Evolutionary conservation across 352 stramenopile species (phyloP).

Genomic region (Phytopythium cucurbitacearum): DNA sequence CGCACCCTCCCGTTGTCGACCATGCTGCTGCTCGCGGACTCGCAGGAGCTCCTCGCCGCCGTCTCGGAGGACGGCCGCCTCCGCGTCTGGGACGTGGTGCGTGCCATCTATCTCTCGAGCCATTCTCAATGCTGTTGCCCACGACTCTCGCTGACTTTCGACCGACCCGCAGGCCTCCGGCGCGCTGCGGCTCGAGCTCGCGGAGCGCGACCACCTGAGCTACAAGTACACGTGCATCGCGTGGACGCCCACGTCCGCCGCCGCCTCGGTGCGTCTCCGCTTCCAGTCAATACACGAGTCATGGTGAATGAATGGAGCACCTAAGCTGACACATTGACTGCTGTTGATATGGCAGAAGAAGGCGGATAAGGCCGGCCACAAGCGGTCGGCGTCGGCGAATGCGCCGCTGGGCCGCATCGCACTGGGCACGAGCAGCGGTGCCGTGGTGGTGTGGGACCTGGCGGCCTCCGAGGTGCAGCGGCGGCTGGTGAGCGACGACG

Average conservation of each 20-base stretch:
- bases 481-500: conserved; percentile 44
- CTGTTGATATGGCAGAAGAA: too few species aligned
- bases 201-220: conserved; percentile 79
- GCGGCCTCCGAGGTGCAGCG: conserved; percentile 57
- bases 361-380: conserved; percentile 7
- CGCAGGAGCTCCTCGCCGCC: conserved; percentile 72
- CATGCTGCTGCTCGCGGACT: conserved; percentile 74
- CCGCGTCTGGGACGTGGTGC: conserved; percentile 78
- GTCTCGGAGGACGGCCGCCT: conserved; percentile 81
- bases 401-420: conserved; percentile 50
- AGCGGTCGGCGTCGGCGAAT: conserved; percentile 45
- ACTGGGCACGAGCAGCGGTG: conserved; percentile 64
- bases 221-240: conserved; percentile 79
- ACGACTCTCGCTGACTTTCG: not conserved
- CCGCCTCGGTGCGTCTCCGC: conserved; percentile 10
- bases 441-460: conserved; percentile 71
- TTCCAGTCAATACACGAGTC: too few species aligned
- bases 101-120: conserved; percentile 6
- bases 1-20: conserved; percentile 2
- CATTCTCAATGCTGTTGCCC: not conserved
- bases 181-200: conserved; percentile 66
- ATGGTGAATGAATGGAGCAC: too few species aligned
- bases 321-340: too few species aligned
- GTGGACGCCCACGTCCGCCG: conserved; percentile 46
- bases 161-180: conserved; percentile 30